These are phyloP conservation scores for Gaultheria prostrata DNA, from an alignment of 148 eudicot species.

Conservation along the genomic window DNA sequence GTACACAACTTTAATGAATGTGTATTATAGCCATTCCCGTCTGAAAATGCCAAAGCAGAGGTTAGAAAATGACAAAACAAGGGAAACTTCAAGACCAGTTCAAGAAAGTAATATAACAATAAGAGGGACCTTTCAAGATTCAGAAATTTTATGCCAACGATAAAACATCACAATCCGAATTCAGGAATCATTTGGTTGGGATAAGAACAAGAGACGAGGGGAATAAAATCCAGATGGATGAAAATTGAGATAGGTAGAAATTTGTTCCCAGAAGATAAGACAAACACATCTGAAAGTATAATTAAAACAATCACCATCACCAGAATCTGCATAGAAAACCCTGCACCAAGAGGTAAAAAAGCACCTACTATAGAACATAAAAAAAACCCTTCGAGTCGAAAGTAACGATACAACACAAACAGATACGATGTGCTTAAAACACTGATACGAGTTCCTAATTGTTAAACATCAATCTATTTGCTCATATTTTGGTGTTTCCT, in stretches of 20 bases:
- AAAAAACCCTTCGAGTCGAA: neutral
- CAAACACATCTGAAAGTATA: neutral
- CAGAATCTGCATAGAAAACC: neutral
- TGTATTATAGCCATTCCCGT: too few species aligned
- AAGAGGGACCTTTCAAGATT: neutral
- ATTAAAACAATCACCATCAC: neutral
- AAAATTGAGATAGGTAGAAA: neutral
- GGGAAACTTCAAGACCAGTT: neutral
- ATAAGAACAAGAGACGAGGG: neutral
- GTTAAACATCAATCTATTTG: neutral
- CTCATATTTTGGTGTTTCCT: neutral
- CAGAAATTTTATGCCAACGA: neutral
- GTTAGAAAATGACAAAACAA: neutral
- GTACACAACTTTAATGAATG: too few species aligned
- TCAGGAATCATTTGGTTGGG: neutral
- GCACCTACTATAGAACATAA: neutral
- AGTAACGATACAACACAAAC: neutral
- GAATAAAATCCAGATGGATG: neutral
- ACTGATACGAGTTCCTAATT: neutral
- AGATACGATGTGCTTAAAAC: neutral
- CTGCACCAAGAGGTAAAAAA: neutral
- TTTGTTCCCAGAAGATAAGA: neutral
- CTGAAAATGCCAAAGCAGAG: too few species aligned
- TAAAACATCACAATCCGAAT: neutral
- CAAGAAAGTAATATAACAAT: neutral